Evolutionary conservation across 331 rosid species (phyloP).

Genomic region (Cucumis variabilis): DNA sequence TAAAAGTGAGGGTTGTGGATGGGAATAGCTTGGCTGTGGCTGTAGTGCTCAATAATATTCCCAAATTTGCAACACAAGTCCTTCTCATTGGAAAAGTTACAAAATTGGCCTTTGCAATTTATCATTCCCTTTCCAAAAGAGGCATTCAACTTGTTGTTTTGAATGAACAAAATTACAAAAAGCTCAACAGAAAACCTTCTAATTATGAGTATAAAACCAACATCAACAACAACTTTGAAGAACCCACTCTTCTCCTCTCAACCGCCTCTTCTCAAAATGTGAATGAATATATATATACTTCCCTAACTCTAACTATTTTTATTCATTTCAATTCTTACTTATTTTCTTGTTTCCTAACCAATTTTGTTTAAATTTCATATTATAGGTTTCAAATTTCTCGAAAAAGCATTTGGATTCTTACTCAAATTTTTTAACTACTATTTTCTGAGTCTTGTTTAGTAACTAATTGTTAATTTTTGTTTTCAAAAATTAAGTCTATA

Average conservation of each 20-base stretch:
- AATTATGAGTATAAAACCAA: no score
- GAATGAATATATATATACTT: constrained; percentile 17
- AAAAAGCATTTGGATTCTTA: no score
- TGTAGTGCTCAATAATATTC: constrained; percentile 65
- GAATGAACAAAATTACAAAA: constrained; percentile 44
- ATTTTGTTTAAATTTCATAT: no score
- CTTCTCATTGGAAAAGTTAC: constrained; percentile 64
- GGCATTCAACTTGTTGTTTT: constrained; percentile 56
- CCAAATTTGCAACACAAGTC: constrained; percentile 60
- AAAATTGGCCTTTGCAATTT: constrained; percentile 69
- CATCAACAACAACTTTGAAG: background rate
- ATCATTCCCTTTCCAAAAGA: constrained; percentile 55
- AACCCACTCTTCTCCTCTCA: constrained; percentile 38
- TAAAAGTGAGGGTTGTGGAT: constrained; percentile 71
- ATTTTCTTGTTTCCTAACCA: no score
- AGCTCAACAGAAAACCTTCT: constrained; percentile 42
- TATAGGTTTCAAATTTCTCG: no score
- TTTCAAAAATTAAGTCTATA: no score
- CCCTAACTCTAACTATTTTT: no score
- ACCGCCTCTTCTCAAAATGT: constrained; percentile 49
- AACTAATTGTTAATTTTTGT: no score
- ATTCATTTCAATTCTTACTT: no score
- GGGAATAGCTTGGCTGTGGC: constrained; percentile 80
- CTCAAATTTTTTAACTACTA: no score
- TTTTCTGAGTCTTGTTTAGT: no score